Percentiles rank a stretch among this genome's conserved stretches.
Conservation (phyloP, 352 stramenopile species). For the Phytophthora chlamydospora region DNA sequence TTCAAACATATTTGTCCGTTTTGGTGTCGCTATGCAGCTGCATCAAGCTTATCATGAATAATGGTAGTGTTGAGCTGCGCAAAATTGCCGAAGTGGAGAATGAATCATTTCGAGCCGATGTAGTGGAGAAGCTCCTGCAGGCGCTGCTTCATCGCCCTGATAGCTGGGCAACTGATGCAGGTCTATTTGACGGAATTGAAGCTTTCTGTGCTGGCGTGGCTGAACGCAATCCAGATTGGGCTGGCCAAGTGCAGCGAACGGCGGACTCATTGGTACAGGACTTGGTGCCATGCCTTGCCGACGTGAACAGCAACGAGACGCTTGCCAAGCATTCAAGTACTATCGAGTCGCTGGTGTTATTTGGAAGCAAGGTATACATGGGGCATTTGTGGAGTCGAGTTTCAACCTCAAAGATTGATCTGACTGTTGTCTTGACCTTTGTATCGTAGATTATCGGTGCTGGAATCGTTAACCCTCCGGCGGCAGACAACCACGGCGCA, state of each 20-base stretch:
- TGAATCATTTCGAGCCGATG: constrained; percentile 20
- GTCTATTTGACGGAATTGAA: constrained; percentile 28
- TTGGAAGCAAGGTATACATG: constrained; percentile 41
- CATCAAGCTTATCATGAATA: constrained; percentile 27
- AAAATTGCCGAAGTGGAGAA: constrained; percentile 30
- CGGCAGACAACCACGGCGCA: constrained; percentile 24
- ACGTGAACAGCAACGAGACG: constrained; percentile 16
- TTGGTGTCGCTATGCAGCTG: constrained; percentile 35
- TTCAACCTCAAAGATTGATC: neutral
- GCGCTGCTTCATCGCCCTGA: constrained; percentile 19
- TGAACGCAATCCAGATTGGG: constrained; percentile 19
- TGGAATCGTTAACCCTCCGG: constrained; percentile 19
- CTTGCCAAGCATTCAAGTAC: constrained; percentile 26
- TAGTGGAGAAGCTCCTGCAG: constrained; percentile 33
- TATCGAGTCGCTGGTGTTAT: constrained; percentile 25
- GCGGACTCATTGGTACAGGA: constrained; percentile 27
- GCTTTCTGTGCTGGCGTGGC: constrained; percentile 35
- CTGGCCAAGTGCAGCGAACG: constrained; percentile 25
- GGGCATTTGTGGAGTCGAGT: constrained; percentile 1
- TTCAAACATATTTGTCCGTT: constrained; percentile 32
- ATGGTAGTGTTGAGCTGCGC: constrained; percentile 13
- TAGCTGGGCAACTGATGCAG: constrained; percentile 19
- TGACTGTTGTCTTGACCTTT: constrained; percentile 11
- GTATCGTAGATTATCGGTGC: constrained; percentile 26
- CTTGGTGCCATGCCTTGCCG: constrained; percentile 19